Conservation (phyloP, 2,329 filamentous ascomycete species). For the Tolypocladium pustulatum region DNA sequence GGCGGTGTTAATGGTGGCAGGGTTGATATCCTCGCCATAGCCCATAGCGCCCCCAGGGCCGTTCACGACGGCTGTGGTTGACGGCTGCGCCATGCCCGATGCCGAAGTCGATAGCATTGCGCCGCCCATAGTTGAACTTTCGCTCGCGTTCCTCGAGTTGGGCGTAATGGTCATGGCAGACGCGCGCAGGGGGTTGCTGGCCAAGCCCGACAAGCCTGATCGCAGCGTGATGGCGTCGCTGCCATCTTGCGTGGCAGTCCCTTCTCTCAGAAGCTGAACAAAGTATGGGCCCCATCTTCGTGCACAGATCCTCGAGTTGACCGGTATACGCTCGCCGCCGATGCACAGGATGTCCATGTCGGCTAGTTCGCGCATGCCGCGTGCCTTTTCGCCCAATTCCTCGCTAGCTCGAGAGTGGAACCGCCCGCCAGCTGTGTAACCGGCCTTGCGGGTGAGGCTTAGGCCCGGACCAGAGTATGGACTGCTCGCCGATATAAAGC, state of each 20-base stretch:
- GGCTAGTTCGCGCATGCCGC: slow-evolving; percentile 71
- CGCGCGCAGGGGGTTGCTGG: slow-evolving; percentile 52
- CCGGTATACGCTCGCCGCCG: slow-evolving; percentile 80
- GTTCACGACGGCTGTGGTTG: slow-evolving; percentile 34
- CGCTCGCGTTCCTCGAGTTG: slow-evolving; percentile 40
- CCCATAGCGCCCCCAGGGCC: slow-evolving; percentile 25
- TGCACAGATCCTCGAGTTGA: slow-evolving; percentile 82
- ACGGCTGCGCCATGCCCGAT: slow-evolving; percentile 25
- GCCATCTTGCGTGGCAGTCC: slow-evolving; percentile 59
- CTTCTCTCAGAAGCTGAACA: slow-evolving; percentile 79
- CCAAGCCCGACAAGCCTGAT: slow-evolving; percentile 45
- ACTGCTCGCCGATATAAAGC: slow-evolving; percentile 74
- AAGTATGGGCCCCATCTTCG: slow-evolving; percentile 94
- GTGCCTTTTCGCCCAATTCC: slow-evolving; percentile 71
- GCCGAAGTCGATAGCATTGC: slow-evolving; percentile 24
- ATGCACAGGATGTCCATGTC: slow-evolving; percentile 97
- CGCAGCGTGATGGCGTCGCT: slow-evolving; percentile 68
- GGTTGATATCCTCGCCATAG: slow-evolving; percentile 30
- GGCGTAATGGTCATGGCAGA: slow-evolving; percentile 81
- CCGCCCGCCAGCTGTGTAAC: slow-evolving; percentile 63
- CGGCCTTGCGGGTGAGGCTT: slow-evolving; percentile 48
- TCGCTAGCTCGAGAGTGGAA: slow-evolving; percentile 68
- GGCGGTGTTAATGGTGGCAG: slow-evolving; percentile 36
- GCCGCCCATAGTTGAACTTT: slow-evolving; percentile 36
- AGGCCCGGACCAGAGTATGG: slow-evolving; percentile 48